Evolutionary conservation across 495 filamentous ascomycete genomes (phyloP).

Genomic region (Parathielavia hyrcaniae): DNA sequence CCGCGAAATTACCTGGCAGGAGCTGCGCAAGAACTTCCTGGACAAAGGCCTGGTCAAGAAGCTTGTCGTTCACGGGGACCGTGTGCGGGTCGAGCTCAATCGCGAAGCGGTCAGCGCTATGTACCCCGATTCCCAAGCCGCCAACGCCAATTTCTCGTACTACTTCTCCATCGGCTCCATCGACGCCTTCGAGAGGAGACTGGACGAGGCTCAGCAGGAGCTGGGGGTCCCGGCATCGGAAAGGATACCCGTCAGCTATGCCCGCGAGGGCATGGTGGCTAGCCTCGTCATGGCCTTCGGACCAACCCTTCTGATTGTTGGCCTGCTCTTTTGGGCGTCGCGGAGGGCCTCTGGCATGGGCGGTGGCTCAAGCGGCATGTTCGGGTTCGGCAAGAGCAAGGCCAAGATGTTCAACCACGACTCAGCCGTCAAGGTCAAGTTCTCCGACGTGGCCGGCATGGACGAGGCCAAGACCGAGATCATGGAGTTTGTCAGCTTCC

Average conservation of each 20-base stretch:
- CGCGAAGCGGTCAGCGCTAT: slow-evolving; percentile 67
- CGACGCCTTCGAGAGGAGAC: slow-evolving; percentile 79
- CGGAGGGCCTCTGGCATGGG: slow-evolving; percentile 53
- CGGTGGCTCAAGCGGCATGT: slow-evolving; percentile 69
- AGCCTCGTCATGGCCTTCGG: slow-evolving; percentile 68
- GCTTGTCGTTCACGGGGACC: slow-evolving; percentile 66
- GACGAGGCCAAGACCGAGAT: slow-evolving; percentile 98
- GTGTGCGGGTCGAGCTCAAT: slow-evolving; percentile 78
- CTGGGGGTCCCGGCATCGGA: slow-evolving; percentile 76
- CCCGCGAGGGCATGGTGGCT: slow-evolving; percentile 62
- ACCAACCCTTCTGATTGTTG: slow-evolving; percentile 81
- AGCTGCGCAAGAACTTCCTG: slow-evolving; percentile 83
- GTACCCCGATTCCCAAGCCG: slow-evolving; percentile 76
- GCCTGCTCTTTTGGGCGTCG: slow-evolving; percentile 64
- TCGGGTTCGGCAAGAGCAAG: slow-evolving; percentile 89
- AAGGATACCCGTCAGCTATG: slow-evolving; percentile 85
- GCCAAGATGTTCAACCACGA: slow-evolving; percentile 97
- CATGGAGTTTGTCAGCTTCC: slow-evolving; percentile 98
- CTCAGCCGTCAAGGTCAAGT: slow-evolving; percentile 90
- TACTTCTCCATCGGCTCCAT: slow-evolving; percentile 95
- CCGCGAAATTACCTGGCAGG: slow-evolving; percentile 94
- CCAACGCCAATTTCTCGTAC: slow-evolving; percentile 67
- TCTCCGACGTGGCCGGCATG: slow-evolving; percentile 95
- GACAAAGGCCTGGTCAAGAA: slow-evolving; percentile 95
- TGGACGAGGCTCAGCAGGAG: slow-evolving; percentile 83